Base-by-base conservation (phyloP, 139 green algal species). In the Coelastrella sp. region DNA sequence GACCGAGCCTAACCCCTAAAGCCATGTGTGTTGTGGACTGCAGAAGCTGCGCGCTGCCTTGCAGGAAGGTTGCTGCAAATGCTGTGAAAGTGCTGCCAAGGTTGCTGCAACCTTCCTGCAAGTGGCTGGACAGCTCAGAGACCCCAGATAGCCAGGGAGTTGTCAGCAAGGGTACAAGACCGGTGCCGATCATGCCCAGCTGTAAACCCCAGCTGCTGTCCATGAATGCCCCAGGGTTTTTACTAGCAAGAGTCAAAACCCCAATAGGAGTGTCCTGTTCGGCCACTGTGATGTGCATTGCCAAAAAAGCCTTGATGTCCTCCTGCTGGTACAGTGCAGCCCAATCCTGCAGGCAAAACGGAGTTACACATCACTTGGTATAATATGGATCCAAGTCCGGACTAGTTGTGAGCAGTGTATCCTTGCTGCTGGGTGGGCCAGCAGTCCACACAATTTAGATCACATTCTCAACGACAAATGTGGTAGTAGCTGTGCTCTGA, bases 11-110 rank as follows among this genome's bases (percentile, higher is more conserved):
- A 20, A 86, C 81, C 9, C 81, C 81, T 22, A 86, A n/a, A 22
- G 65, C 22, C 81, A 73, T 73, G 81, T 86, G 58, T 20, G 81
- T 86, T n/a, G 81, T 60, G 7, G 59, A 19, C 59, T 49, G 58
- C 81, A 86, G 60, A 11, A 86, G 59, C 81, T 86, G 81, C n/a
- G 20, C 8, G 6, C n/a, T 59, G 9, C 59, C 81, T 17, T 68
- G 25, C 24, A 86, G 60, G n/a, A 86, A 86, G 59, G 22, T 70
- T 59, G 79, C 79, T 85, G 79, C 79, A 85, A 85, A 85, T n/a
- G 57, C 35, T 6, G 79, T 6, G 12, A 85, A 85, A 12, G 57
- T 24, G 20, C 7, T 76, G 68, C 19, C 15, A 27, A 76, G 68
- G 17, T 27, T 56, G 57, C 79, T 85, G 57, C 57, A 49, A 24